Percentiles rank a stretch among this genome's conserved stretches.
These are phyloP conservation scores for Zopfochytrium polystomum DNA, from an alignment of 371 early-diverging fungal genomes.

Conservation along the genomic window DNA sequence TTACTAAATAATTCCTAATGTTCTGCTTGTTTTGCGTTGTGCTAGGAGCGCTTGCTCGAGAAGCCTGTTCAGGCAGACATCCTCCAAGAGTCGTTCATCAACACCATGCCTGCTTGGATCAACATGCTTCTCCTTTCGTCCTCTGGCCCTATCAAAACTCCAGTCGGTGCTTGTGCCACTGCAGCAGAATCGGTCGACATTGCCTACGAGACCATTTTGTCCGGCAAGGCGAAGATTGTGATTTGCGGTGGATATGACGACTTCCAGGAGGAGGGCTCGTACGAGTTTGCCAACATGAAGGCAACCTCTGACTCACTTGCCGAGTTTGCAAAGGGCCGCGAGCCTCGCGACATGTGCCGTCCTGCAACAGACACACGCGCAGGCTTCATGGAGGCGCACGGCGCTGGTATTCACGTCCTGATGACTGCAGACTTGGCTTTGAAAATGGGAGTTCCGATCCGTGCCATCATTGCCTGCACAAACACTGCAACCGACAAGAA, in stretches of 20 bases:
- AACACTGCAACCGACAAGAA: constrained; percentile 96
- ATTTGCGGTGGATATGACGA: constrained; percentile 94
- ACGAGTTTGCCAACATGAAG: constrained; percentile 97
- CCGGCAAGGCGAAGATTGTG: constrained; percentile 92
- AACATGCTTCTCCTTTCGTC: constrained; percentile 93
- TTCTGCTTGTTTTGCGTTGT: background rate
- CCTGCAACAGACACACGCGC: constrained; percentile 87
- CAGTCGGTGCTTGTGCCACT: constrained; percentile 93
- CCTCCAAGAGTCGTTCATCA: constrained; percentile 93
- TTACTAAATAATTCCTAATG: background rate
- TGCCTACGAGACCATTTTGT: constrained; percentile 84
- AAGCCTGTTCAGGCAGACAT: constrained; percentile 90
- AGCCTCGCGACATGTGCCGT: constrained; percentile 88
- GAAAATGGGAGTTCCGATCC: constrained; percentile 93
- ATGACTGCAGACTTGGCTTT: constrained; percentile 89
- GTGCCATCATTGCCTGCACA: constrained; percentile 87
- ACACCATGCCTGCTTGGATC: constrained; percentile 96
- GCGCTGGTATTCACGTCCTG: constrained; percentile 85
- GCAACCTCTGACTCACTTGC: constrained; percentile 84
- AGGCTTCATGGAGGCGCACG: constrained; percentile 96
- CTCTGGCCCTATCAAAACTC: constrained; percentile 95
- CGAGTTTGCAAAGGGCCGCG: constrained; percentile 84
- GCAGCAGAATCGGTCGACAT: constrained; percentile 90
- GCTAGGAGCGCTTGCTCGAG: constrained; percentile 61
- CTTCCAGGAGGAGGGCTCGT: constrained; percentile 88